Conservation (phyloP, 257 asterid species). For the Thymus quinquecostatus region DNA sequence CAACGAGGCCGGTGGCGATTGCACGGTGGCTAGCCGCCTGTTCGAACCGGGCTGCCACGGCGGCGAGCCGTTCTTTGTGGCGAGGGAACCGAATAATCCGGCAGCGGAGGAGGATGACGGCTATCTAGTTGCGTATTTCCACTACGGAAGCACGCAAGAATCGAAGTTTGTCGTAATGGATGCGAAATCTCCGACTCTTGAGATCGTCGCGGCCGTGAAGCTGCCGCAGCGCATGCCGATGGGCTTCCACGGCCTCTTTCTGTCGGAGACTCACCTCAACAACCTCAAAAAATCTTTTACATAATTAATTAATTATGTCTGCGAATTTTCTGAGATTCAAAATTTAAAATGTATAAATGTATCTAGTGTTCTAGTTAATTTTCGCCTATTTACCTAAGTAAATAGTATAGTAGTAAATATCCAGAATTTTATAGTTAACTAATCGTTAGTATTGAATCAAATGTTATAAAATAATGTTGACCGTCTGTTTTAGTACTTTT, state of each 20-base stretch:
- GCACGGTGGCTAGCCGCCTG: conserved; percentile 9
- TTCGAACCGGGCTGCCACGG: background rate
- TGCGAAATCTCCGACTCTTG: conserved; percentile 61
- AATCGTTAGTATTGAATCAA: too few relatives aligned
- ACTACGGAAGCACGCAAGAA: conserved; percentile 31
- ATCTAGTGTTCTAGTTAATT: too few relatives aligned
- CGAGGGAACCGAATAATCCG: conserved; percentile 16
- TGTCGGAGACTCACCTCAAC: background rate
- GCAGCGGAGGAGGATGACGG: conserved; percentile 23
- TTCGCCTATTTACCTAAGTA: too few relatives aligned
- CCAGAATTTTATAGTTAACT: too few relatives aligned
- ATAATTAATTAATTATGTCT: background rate
- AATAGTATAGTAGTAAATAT: too few relatives aligned
- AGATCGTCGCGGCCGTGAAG: conserved; percentile 55
- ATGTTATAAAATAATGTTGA: too few relatives aligned
- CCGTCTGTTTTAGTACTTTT: too few relatives aligned
- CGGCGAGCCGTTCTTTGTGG: conserved; percentile 3
- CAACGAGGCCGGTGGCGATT: too few relatives aligned
- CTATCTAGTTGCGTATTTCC: background rate
- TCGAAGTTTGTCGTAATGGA: conserved; percentile 67
- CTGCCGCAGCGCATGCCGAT: conserved; percentile 62
- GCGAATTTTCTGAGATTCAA: background rate
- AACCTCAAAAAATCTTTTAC: background rate
- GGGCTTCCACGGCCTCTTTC: conserved; percentile 25
- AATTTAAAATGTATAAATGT: too few relatives aligned